Percentiles rank a stretch among this genome's conserved stretches.
phyloP scores from a whole-genome alignment of 768 basidiomycete genomes.

The Hemileccinum rubropunctum region DNA sequence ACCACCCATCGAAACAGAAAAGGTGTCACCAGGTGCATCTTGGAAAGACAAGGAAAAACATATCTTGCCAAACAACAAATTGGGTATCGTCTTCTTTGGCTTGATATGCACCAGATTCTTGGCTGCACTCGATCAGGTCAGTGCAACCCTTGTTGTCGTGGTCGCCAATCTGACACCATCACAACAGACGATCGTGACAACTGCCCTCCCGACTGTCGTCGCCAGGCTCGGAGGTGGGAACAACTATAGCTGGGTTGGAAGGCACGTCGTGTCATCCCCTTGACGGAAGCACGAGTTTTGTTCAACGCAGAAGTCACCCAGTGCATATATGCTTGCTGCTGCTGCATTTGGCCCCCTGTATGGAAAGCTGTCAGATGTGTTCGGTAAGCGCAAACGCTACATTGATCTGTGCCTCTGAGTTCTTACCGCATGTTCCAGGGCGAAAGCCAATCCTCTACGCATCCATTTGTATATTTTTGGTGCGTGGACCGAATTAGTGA shows the following conservation, averaged over 20 bases:
- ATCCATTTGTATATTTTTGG: slow-evolving; percentile 66
- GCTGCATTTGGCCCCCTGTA: slow-evolving; percentile 69
- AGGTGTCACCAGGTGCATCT: slow-evolving; percentile 43
- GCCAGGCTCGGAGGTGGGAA: slow-evolving; percentile 58
- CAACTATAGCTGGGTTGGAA: slow-evolving; percentile 73
- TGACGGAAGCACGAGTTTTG: neutral
- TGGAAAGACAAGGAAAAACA: slow-evolving; percentile 58
- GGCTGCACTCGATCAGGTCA: slow-evolving; percentile 61
- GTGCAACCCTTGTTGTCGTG: neutral
- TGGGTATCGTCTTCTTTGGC: slow-evolving; percentile 26
- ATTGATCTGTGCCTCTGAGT: neutral
- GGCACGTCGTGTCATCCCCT: slow-evolving; percentile 34
- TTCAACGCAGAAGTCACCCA: slow-evolving; percentile 23
- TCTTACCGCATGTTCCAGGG: slow-evolving; percentile 30
- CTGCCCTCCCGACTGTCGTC: slow-evolving; percentile 75
- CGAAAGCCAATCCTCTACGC: slow-evolving; percentile 71
- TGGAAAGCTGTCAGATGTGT: slow-evolving; percentile 70
- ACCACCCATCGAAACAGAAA: slow-evolving; percentile 22
- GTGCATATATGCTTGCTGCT: slow-evolving; percentile 72
- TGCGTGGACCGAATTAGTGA: slow-evolving; percentile 27
- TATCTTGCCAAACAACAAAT: slow-evolving; percentile 40
- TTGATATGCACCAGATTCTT: slow-evolving; percentile 30
- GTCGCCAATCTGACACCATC: neutral
- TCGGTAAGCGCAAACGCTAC: slow-evolving; percentile 25
- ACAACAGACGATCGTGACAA: slow-evolving; percentile 65